These are phyloP conservation scores for Irpex sp. DNA, from an alignment of 1,284 basidiomycete species.

Conservation along the genomic window DNA sequence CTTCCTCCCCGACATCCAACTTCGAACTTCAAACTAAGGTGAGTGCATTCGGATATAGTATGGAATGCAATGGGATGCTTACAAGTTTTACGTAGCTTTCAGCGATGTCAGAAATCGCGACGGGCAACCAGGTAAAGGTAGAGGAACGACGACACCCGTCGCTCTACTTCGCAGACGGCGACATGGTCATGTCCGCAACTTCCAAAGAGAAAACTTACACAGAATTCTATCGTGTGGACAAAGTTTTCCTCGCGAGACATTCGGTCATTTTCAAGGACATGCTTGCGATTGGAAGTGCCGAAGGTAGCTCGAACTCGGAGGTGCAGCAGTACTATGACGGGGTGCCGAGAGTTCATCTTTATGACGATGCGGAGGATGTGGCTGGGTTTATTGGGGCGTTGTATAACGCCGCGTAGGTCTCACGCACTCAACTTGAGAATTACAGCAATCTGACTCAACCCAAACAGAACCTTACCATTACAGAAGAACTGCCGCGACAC, in stretches of 20 bases:
- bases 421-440: not conserved
- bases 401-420: slow-evolving; percentile 9
- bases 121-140: not conserved
- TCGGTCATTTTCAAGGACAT: slow-evolving; percentile 9
- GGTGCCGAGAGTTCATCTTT: slow-evolving; percentile 5
- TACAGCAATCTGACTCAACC: too few species aligned
- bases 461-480: not conserved
- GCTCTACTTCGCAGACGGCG: slow-evolving; percentile 9
- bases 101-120: not conserved
- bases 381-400: slow-evolving; percentile 5
- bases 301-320: not conserved
- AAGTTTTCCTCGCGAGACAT: slow-evolving; percentile 7
- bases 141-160: not conserved
- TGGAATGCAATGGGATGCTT: not conserved
- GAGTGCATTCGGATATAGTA: not conserved
- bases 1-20: too few species aligned
- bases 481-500: not conserved
- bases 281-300: not conserved
- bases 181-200: slow-evolving; percentile 5
- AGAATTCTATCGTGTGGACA: slow-evolving; percentile 9
- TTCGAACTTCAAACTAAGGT: too few species aligned
- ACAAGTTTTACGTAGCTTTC: not conserved
- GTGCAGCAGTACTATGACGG: slow-evolving; percentile 5
- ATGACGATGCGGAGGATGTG: slow-evolving; percentile 4
- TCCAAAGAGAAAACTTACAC: not conserved